Evolutionary conservation across 345 rosid species (phyloP).

Genomic region (Cardamine occulta): DNA sequence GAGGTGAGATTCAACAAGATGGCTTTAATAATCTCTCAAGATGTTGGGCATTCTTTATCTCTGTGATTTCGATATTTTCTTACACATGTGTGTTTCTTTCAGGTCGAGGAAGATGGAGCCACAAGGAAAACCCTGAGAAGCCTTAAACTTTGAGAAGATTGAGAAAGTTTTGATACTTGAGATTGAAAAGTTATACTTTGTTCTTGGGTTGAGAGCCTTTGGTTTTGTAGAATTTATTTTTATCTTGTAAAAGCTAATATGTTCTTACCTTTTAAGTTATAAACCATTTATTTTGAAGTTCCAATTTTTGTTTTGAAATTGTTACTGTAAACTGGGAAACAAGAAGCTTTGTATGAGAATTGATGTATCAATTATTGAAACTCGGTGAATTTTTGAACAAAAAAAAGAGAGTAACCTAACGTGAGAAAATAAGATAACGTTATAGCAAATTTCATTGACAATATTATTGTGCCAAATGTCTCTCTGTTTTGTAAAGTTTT

Average conservation of each 20-base stretch:
- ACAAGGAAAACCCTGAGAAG: conserved; percentile 47
- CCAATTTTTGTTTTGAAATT: neutral
- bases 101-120: conserved; percentile 62
- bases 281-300: conserved; percentile 5
- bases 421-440: too few species aligned
- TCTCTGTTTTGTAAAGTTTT: too few species aligned
- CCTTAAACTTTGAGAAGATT: conserved; percentile 23
- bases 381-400: neutral
- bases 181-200: neutral
- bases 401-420: neutral
- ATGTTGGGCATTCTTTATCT: conserved; percentile 14
- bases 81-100: conserved; percentile 20
- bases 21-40: neutral
- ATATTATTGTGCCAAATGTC: too few species aligned
- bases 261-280: neutral
- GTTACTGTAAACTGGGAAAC: neutral
- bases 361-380: neutral
- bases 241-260: conserved; percentile 27
- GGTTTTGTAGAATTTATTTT: neutral
- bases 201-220: neutral
- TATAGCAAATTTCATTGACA: too few species aligned
- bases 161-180: conserved; percentile 3
- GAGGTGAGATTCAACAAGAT: conserved; percentile 60
- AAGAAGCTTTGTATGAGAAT: neutral
- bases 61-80: neutral